Conservation (phyloP, 140 eudicot genomes). For the Artemisia princeps region DNA sequence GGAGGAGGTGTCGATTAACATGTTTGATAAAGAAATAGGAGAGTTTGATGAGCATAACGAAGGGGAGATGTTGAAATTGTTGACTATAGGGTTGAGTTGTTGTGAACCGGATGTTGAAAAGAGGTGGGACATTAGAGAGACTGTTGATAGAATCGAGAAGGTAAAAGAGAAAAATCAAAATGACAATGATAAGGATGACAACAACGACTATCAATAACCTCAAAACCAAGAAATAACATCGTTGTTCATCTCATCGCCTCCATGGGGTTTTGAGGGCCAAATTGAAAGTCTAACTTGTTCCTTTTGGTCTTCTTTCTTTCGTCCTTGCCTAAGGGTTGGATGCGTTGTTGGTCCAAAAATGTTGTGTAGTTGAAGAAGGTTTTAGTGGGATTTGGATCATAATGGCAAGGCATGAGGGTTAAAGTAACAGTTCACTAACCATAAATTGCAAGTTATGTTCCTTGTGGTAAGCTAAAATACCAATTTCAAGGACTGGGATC, state of each 20-base stretch:
- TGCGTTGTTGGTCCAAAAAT: neutral
- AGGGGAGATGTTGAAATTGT: slow-evolving; percentile 60
- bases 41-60: slow-evolving; percentile 27
- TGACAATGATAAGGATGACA: slow-evolving; percentile 16
- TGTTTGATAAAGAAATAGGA: slow-evolving; percentile 62
- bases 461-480: slow-evolving; percentile 6
- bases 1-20: slow-evolving; percentile 28
- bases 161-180: slow-evolving; percentile 39
- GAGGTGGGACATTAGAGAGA: slow-evolving; percentile 70
- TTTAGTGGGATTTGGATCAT: slow-evolving; percentile 19
- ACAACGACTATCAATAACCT: neutral
- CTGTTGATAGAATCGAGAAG: slow-evolving; percentile 47
- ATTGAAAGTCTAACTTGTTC: slow-evolving; percentile 4
- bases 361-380: slow-evolving; percentile 10
- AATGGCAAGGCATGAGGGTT: slow-evolving; percentile 18
- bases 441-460: slow-evolving; percentile 12
- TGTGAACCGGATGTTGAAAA: slow-evolving; percentile 54
- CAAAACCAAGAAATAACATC: neutral
- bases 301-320: neutral
- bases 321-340: neutral
- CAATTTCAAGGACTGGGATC: slow-evolving; percentile 6
- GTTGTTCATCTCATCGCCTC: slow-evolving; percentile 10
- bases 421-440: neutral
- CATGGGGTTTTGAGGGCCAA: slow-evolving; percentile 12
- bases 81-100: slow-evolving; percentile 64